phyloP scores from a whole-genome alignment of 805 yeast species.

The Candida montana region DNA sequence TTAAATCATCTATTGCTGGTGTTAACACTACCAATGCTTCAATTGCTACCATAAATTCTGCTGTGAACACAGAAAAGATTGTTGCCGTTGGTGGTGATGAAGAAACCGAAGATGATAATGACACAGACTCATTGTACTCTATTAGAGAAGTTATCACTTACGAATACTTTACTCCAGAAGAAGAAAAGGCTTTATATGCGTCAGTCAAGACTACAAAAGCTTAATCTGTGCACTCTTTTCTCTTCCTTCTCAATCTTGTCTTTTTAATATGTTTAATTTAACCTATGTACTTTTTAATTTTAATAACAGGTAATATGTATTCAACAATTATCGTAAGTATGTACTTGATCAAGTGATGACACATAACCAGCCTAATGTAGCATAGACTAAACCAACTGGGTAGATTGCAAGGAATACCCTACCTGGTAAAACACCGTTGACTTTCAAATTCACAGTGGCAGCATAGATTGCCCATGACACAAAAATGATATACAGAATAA shows the following conservation, averaged over 20 bases:
- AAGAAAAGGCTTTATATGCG: conserved; percentile 7
- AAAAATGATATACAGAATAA: conserved; percentile 40
- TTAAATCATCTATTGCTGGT: conserved; percentile 1
- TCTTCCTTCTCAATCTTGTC: background rate
- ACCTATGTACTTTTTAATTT: background rate
- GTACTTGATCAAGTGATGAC: conserved; percentile 40
- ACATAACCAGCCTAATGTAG: conserved; percentile 60
- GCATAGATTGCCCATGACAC: conserved; percentile 62
- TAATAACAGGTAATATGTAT: background rate
- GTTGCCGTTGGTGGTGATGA: background rate
- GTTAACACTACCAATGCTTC: conserved; percentile 5
- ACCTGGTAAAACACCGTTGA: conserved; percentile 59
- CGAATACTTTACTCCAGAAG: conserved; percentile 15
- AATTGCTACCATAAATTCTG: conserved; percentile 4
- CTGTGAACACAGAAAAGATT: conserved; percentile 1
- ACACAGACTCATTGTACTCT: conserved; percentile 15
- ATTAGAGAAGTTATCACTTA: conserved; percentile 20
- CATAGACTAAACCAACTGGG: conserved; percentile 60
- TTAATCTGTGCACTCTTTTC: background rate
- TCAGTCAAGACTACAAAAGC: background rate
- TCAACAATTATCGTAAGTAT: no score
- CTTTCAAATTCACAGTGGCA: conserved; percentile 53
- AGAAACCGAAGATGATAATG: background rate
- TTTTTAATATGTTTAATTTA: background rate
- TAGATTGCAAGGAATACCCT: conserved; percentile 57